Percentiles rank a stretch among this genome's conserved stretches.
These are phyloP conservation scores for Talaromyces thailandensis DNA, from an alignment of 495 filamentous ascomycete species.

Conservation along the genomic window DNA sequence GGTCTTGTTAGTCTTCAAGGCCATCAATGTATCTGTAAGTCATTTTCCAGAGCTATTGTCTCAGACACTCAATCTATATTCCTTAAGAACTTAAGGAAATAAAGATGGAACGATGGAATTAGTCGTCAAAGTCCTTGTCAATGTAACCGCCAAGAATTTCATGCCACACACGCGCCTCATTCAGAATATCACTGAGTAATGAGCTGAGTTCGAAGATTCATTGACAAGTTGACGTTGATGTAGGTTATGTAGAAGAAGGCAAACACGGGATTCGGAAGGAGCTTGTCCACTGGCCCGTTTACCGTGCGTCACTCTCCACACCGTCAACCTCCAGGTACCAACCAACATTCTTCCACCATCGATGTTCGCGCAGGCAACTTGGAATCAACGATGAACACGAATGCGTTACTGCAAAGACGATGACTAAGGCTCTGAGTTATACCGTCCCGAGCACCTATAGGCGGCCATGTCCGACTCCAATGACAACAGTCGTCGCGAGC, in stretches of 20 bases:
- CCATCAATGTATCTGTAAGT: neutral
- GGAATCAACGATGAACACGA: neutral
- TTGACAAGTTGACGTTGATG: neutral
- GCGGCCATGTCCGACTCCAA: slow-evolving; percentile 5
- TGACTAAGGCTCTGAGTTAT: neutral
- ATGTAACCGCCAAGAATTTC: neutral
- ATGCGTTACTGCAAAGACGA: slow-evolving; percentile 3
- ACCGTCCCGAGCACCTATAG: neutral
- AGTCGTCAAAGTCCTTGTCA: neutral
- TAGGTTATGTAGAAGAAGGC: too few relatives aligned
- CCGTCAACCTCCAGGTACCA: neutral
- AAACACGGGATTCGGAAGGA: neutral
- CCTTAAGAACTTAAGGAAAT: neutral
- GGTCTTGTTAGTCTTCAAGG: neutral
- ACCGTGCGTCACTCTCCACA: neutral
- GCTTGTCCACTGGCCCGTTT: neutral
- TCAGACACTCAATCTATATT: neutral
- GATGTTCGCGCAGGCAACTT: too few relatives aligned
- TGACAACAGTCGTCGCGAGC: slow-evolving; percentile 26
- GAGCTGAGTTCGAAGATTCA: neutral
- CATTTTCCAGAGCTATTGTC: neutral
- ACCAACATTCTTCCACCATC: neutral
- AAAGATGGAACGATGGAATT: neutral
- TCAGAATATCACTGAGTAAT: neutral
- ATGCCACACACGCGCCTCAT: neutral